A percentile compares a stretch with the other conserved stretches of the same genome.
phyloP scores from a whole-genome alignment of 78 protist genomes.

The Cavenderia fasciculata region DNA sequence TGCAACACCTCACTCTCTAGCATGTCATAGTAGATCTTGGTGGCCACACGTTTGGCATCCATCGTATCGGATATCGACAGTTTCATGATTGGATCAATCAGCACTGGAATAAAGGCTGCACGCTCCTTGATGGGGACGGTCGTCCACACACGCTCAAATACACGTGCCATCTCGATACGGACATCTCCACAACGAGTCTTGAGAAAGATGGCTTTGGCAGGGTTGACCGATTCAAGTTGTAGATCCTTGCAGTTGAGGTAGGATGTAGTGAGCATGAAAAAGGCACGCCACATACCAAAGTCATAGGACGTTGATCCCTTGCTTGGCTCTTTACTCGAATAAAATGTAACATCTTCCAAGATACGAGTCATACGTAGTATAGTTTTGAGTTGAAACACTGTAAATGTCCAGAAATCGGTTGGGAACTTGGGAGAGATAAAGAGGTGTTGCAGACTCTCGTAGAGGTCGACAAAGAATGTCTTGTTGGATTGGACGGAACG shows the following conservation, averaged over 20 bases:
- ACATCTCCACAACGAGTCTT: slow-evolving; percentile 74
- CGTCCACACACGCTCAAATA: slow-evolving; percentile 60
- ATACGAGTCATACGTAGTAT: slow-evolving; percentile 66
- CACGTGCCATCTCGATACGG: slow-evolving; percentile 73
- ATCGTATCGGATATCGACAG: slow-evolving; percentile 39
- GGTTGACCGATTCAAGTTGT: slow-evolving; percentile 72
- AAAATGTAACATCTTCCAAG: slow-evolving; percentile 62
- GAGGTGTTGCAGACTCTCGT: slow-evolving; percentile 30
- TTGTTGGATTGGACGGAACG: slow-evolving; percentile 11
- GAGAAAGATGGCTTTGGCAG: slow-evolving; percentile 71
- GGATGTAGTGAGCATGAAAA: slow-evolving; percentile 66
- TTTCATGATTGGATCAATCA: slow-evolving; percentile 55
- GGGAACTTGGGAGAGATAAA: slow-evolving; percentile 74
- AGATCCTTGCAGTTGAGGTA: slow-evolving; percentile 61
- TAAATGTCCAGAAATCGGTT: slow-evolving; percentile 73
- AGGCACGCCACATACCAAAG: slow-evolving; percentile 48
- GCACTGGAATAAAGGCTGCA: slow-evolving; percentile 35
- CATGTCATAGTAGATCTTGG: slow-evolving; percentile 68
- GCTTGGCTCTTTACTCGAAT: neutral
- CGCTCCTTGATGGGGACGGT: slow-evolving; percentile 61
- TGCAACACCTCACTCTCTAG: slow-evolving; percentile 47
- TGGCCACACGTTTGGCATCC: slow-evolving; percentile 74
- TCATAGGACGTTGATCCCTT: slow-evolving; percentile 15
- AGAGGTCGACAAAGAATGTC: slow-evolving; percentile 56
- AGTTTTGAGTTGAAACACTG: slow-evolving; percentile 67